Evolutionary conservation across 495 filamentous ascomycete genomes (phyloP).

Genomic region (Melanomma pulvis-pyrius): DNA sequence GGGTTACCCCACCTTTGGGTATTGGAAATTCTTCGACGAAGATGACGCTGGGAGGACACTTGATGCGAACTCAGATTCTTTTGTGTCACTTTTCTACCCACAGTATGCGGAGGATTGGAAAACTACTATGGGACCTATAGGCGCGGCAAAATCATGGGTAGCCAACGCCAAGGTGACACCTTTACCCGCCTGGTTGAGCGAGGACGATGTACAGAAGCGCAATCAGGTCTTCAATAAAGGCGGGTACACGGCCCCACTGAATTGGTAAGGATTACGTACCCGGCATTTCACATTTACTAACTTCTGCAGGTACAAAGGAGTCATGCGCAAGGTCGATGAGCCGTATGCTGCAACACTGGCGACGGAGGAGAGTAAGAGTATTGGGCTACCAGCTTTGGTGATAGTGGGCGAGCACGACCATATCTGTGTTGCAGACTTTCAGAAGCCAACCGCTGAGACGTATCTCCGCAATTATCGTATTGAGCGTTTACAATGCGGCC

Average conservation of each 20-base stretch:
- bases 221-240: conserved; percentile 8
- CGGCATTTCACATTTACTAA: background rate
- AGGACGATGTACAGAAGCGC: background rate
- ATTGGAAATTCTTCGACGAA: conserved; percentile 16
- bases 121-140: conserved; percentile 1
- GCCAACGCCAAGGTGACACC: background rate
- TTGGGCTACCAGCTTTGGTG: background rate
- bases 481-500: background rate
- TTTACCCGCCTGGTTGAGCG: conserved; percentile 2
- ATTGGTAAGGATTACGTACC: conserved; percentile 9
- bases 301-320: conserved; percentile 9
- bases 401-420: background rate
- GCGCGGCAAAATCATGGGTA: conserved; percentile 5
- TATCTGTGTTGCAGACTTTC: background rate
- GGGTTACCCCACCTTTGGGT: conserved; percentile 17
- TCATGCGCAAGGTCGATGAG: conserved; percentile 10
- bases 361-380: background rate
- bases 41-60: conserved; percentile 1
- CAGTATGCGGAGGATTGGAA: background rate
- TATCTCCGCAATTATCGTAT: conserved; percentile 2
- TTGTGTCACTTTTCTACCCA: conserved; percentile 9
- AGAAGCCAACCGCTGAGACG: background rate
- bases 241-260: conserved; percentile 12
- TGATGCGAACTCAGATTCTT: background rate
- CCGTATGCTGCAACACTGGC: background rate